These are phyloP conservation scores for Dioscorea cayenensis DNA, from an alignment of 116 monocot genomes.

Conservation along the genomic window DNA sequence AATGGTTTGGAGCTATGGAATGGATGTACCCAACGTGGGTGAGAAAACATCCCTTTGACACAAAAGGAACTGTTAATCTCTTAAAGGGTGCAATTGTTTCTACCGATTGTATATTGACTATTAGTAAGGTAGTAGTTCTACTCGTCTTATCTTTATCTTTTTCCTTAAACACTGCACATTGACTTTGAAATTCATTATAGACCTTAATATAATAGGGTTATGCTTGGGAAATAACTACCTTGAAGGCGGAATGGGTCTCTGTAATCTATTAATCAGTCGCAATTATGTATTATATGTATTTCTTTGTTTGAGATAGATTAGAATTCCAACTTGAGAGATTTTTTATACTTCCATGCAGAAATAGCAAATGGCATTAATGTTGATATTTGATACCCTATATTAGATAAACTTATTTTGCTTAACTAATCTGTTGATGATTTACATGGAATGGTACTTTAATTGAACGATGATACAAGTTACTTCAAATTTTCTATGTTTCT, in stretches of 20 bases:
- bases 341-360: conserved; percentile 29
- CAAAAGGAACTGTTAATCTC: not conserved
- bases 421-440: conserved; percentile 65
- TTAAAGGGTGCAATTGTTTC: not conserved
- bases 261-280: not conserved
- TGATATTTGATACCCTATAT: conserved; percentile 75
- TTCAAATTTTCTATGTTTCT: not conserved
- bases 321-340: not conserved
- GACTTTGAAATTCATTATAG: not conserved
- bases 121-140: not conserved
- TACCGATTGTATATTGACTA: not conserved
- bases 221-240: not conserved
- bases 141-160: not conserved
- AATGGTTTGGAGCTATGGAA: not conserved
- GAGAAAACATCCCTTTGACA: not conserved
- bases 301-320: not conserved
- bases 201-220: not conserved
- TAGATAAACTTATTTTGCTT: conserved; percentile 64
- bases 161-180: not conserved
- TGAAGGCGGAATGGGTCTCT: not conserved
- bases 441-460: conserved; percentile 58
- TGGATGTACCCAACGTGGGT: not conserved
- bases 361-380: conserved; percentile 84
- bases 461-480: not conserved
- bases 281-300: not conserved